phyloP scores from a whole-genome alignment of 345 rosid genomes.

The Anastatica hierochuntica region DNA sequence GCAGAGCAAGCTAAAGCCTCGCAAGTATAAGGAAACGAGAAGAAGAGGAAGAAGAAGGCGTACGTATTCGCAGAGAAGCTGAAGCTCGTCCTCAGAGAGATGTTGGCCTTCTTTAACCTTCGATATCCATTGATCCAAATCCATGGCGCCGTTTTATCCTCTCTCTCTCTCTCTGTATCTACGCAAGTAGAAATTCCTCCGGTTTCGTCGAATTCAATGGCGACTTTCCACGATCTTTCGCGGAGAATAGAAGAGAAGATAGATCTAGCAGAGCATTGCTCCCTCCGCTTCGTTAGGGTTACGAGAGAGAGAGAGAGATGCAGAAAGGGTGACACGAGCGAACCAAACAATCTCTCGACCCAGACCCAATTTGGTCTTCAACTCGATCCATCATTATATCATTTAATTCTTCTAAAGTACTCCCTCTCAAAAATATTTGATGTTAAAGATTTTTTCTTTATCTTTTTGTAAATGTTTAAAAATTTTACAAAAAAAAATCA shows the following conservation, averaged over 20 bases:
- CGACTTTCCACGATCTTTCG: background rate
- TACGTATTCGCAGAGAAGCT: constrained; percentile 97
- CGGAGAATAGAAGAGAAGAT: constrained; percentile 5
- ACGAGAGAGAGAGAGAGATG: background rate
- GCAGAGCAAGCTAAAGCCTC: background rate
- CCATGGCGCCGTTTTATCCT: constrained; percentile 45
- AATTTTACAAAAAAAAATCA: too few relatives aligned
- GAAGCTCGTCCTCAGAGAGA: constrained; percentile 91
- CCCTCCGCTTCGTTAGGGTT: constrained; percentile 22
- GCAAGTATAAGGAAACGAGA: background rate
- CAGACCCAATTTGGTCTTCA: constrained; percentile 16
- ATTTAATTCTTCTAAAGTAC: too few relatives aligned
- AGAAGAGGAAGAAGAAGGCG: background rate
- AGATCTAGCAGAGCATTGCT: constrained; percentile 26
- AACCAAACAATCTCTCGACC: constrained; percentile 13
- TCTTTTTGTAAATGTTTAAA: too few relatives aligned
- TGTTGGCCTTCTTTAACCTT: constrained; percentile 97
- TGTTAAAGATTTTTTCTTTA: too few relatives aligned
- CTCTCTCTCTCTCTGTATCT: background rate
- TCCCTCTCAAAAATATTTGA: too few relatives aligned
- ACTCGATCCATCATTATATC: constrained; percentile 8
- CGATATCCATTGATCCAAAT: constrained; percentile 95
- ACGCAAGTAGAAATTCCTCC: background rate
- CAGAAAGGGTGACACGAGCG: background rate
- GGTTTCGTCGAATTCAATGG: background rate